Evolutionary conservation across 306 rosid genomes (phyloP), one percentile per base, ranked within the genome.

Genomic region (Ziziphus jujuba): DNA sequence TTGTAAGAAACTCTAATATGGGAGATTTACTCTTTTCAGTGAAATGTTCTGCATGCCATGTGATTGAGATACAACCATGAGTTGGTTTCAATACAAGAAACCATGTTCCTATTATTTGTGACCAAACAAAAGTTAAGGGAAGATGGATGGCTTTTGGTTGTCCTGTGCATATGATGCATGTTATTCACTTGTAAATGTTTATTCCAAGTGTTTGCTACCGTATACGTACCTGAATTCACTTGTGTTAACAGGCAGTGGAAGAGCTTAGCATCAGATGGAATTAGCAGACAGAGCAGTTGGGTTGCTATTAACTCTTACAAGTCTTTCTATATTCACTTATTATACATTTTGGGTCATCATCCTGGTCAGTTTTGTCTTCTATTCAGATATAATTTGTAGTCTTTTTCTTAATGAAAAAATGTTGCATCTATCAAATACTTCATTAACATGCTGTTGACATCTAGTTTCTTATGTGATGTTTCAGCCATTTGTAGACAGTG

Each of bases 341-440:
- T 95, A 90, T 65, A 95, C 97, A 38, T n/a, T 90, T 77, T 95
- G 97, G 97, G 92, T 95, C 61, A 83, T 90, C 72, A 90, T 95
- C 77, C 84, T 95, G 92, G 97, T 93, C 20, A 61, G 97, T n/a
- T 77, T 59, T 56, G 17, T 65, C 69, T 25, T 21, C 55, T 54
- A 7, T 24, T 23, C 38, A 24, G 31, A 24, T 47, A 15, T n/a
- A 16, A 45, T 64, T 28, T 44, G 11, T 74, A 24, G 28, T 51
- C 19, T n/a, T 44, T 55, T 44, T 53, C 16, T 61, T 58, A 34
- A 38, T 58, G 31, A 63, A 38, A 56, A 57, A 20, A 23, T 52
- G 19, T 56, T 51, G 48, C 47, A 5, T 14, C 8, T 25, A 28
- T 65, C n/a, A 23, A 10, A 7, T 23, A 25, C 52, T 70, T 24